Evolutionary conservation across 192 early-diverging fungal genomes (phyloP), one percentile per base, ranked within the genome.

Genomic region (Linnemannia zychae): DNA sequence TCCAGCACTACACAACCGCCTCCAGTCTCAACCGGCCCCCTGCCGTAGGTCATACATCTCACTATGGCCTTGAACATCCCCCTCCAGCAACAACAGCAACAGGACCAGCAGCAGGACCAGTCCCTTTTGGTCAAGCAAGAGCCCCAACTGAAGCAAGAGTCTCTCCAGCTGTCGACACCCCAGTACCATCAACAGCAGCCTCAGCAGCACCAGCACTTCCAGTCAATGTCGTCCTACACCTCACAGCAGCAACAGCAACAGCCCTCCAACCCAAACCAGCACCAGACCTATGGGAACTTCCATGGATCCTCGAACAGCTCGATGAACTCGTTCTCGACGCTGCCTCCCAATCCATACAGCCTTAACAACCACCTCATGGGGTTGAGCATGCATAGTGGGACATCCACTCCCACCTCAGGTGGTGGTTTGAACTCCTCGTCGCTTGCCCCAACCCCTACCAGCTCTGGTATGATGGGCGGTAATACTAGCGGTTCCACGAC

Each of bases 401-500:
- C 78, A 4, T 75, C 76, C 3, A 38, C 81, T 20, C 60, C 76
- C 34, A 47, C 81, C 40, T 67, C 76, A 7, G 34, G 38, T 11
- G 49, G 47, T 11, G 75, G 72, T 33, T 22, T 75, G 60, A 71
- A 37, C 57, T 74, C 72, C 1, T 74, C 72, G 16, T 78, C 76
- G 5, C 50, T 78, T 31, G 70, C 77, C 52, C 78, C 67, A 24
- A 47, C 34, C 20, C 49, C 69, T 1, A 22, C 60, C 1, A 37
- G 46, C 31, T 73, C 74, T 4, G 75, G 81, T 2, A 33, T 82
- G 15, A 47, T 76, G 24, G 73, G 75, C 68, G 81, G 81, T 4
- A 71, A 75, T 11, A 75, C 72, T 70, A 85, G 83, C 36, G 83
- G 83, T 18, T 79, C 83, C 28, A 85, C 83, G 12, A 85, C 83